Evolutionary conservation across 768 basidiomycete species (phyloP), one percentile per base, ranked within the genome.

Genomic region (Tephrocybe sp.): DNA sequence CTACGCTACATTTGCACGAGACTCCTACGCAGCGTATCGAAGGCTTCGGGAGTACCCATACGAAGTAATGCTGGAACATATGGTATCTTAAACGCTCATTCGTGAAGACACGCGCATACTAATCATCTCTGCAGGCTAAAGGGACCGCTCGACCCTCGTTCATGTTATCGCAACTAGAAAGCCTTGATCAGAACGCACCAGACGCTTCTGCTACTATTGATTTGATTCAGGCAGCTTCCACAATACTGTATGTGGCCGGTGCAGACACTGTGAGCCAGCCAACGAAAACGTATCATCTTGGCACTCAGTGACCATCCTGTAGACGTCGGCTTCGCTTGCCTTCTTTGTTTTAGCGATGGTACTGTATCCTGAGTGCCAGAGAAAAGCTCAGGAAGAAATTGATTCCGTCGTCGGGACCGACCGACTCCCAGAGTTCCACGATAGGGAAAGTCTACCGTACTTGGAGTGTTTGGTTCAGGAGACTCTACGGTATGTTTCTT

Each of bases 321-420:
- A 65, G 60, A 65, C 64, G 18, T 63, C 60, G 8, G 57, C 61
- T 10, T 57, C 57, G 16, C 49, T 64, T 1, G 47, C 63, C 2
- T 46, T 53, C 18, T 64, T 61, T 27, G 58, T 69, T 40, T 50
- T 64, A 21, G 66, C 59, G 4, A 68, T 66, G 64, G 43, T 58
- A 2, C 52, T 61, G 21, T 52, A 61, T 54, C 66, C 64, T 1
- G 61, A 62, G 12, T 49, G 59, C 29, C 67, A 66, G 47, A 33
- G 33, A 9, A 52, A 42, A 16, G 65, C 60, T n/a, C 67, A 69
- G 48, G 55, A 51, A 24, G 64, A 69, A 49, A 55, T 69, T 21
- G 64, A 67, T 42, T 16, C 42, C 5, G 56, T 65, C 15, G 40
- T 64, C 12, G 65, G 65, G 12, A 9, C 38, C 10, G 53, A 55